A percentile compares a stretch with the other conserved stretches of the same genome.
These are phyloP conservation scores for Myriosclerotinia curreyana DNA, from an alignment of 2,329 filamentous ascomycete species.

Conservation along the genomic window DNA sequence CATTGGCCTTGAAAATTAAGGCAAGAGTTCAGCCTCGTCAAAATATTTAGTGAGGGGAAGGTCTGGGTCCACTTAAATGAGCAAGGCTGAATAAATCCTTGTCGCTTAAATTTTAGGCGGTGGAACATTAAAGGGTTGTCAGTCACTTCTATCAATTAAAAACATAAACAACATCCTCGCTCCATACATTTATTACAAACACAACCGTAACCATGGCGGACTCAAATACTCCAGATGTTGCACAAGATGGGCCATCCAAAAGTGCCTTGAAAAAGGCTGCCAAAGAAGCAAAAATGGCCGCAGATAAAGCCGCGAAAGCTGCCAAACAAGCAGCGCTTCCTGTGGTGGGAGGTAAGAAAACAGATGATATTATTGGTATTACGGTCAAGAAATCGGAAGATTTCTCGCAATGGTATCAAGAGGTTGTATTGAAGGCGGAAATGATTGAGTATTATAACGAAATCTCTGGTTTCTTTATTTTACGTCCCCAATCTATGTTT, in stretches of 20 bases:
- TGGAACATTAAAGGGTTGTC: constrained; percentile 11
- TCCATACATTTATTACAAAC: not conserved
- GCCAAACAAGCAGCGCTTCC: constrained; percentile 54
- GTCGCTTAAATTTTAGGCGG: constrained; percentile 22
- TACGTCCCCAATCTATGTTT: constrained; percentile 68
- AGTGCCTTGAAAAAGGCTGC: constrained; percentile 64
- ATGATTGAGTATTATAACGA: constrained; percentile 94
- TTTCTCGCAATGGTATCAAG: constrained; percentile 95
- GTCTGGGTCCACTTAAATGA: not conserved
- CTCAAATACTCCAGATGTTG: constrained; percentile 24
- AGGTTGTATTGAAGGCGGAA: constrained; percentile 93
- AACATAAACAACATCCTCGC: not conserved
- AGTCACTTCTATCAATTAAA: constrained; percentile 2
- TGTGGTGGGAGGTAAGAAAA: constrained; percentile 57
- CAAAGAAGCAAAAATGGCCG: constrained; percentile 59
- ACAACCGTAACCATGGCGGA: constrained; percentile 28
- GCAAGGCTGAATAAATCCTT: constrained; percentile 14
- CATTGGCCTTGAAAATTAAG: constrained; percentile 21
- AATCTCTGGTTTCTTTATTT: constrained; percentile 95
- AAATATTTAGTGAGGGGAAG: not conserved
- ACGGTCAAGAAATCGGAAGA: constrained; percentile 81
- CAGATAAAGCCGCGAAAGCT: constrained; percentile 60
- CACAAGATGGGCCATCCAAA: constrained; percentile 49
- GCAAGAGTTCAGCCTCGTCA: constrained; percentile 16
- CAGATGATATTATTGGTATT: constrained; percentile 77